Conservation (phyloP, 352 stramenopile species). For the Halophytophthora batemanensis region DNA sequence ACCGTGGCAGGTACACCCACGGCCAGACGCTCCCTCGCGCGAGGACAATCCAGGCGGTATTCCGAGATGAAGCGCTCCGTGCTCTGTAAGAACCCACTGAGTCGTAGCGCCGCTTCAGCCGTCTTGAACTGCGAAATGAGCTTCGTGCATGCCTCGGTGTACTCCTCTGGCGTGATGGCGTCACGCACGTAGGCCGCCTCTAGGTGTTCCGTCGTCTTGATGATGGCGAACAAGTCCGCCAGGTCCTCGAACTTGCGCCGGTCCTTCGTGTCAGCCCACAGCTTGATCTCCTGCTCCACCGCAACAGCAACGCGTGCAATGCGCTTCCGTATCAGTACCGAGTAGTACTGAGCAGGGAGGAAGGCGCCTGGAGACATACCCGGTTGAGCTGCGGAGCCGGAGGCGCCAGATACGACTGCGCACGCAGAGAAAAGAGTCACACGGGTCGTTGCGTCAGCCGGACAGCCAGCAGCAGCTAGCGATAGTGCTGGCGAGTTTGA, state of each 20-base stretch:
- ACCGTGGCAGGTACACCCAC: constrained; percentile 93
- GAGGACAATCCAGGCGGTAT: constrained; percentile 96
- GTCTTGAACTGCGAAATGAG: constrained; percentile 98
- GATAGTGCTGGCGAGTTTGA: no score
- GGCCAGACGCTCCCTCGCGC: constrained; percentile 90
- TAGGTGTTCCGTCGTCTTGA: constrained; percentile 97
- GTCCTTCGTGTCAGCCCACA: constrained; percentile 84
- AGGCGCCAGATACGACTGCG: constrained; percentile 22
- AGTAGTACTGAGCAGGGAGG: not conserved
- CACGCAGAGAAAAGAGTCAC: not conserved
- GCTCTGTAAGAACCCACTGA: constrained; percentile 62
- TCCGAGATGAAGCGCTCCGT: constrained; percentile 90
- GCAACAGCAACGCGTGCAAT: no score
- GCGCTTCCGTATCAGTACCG: not conserved
- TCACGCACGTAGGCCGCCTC: constrained; percentile 96
- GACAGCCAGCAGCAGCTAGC: no score
- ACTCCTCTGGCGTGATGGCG: constrained; percentile 93
- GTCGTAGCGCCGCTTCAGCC: constrained; percentile 90
- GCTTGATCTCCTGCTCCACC: constrained; percentile 57
- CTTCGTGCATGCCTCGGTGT: constrained; percentile 95
- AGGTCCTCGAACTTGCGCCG: constrained; percentile 85
- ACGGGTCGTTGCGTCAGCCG: no score
- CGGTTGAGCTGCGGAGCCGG: constrained; percentile 26
- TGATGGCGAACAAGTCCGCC: constrained; percentile 95
- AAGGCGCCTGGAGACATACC: constrained; percentile 10